Evolutionary conservation across 768 basidiomycete genomes (phyloP).

Genomic region (Pisolithus tinctorius): DNA sequence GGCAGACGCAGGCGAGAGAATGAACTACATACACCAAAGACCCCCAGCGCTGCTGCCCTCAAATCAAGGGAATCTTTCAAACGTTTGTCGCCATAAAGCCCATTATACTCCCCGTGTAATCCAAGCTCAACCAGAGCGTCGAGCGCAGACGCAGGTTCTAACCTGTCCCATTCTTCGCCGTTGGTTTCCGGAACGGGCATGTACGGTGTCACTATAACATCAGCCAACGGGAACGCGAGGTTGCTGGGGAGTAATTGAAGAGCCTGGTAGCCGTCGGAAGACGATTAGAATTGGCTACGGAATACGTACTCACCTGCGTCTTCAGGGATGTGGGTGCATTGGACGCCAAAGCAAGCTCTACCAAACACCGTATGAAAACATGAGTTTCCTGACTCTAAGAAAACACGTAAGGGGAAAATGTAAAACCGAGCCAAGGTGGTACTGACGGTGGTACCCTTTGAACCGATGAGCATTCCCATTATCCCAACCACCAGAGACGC

Average conservation of each 20-base stretch:
- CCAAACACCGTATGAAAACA: slow-evolving; percentile 65
- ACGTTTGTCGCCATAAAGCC: slow-evolving; percentile 50
- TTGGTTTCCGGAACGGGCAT: slow-evolving; percentile 75
- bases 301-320: slow-evolving; percentile 53
- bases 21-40: slow-evolving; percentile 68
- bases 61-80: slow-evolving; percentile 65
- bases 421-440: background rate
- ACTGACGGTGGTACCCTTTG: slow-evolving; percentile 60
- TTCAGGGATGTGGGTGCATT: slow-evolving; percentile 88
- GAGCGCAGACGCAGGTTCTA: slow-evolving; percentile 74
- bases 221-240: slow-evolving; percentile 56
- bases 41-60: slow-evolving; percentile 65
- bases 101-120: slow-evolving; percentile 84
- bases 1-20: background rate
- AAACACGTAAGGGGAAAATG: slow-evolving; percentile 2
- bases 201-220: slow-evolving; percentile 65
- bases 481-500: slow-evolving; percentile 73
- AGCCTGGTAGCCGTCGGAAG: slow-evolving; percentile 36
- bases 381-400: slow-evolving; percentile 49
- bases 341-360: slow-evolving; percentile 88
- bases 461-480: slow-evolving; percentile 78
- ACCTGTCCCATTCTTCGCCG: slow-evolving; percentile 89
- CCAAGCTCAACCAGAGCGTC: slow-evolving; percentile 78
- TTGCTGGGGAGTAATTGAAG: slow-evolving; percentile 50
- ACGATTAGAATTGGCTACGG: slow-evolving; percentile 8